Evolutionary conservation across 176 grass and related monocot genomes (phyloP).

Genomic region (Lolium multiflorum): DNA sequence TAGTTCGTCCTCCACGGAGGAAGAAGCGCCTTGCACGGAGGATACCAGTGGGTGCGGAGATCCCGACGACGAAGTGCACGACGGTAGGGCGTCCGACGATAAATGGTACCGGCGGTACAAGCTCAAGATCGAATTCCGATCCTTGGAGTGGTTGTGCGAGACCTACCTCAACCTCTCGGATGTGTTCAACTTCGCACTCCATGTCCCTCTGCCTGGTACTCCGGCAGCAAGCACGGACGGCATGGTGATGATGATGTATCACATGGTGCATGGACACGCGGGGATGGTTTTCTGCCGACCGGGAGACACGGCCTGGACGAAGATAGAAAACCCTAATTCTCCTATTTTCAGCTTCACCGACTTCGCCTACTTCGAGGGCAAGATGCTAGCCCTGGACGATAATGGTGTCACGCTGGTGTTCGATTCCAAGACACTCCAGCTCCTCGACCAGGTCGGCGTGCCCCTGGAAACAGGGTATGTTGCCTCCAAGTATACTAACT

Average conservation of each 20-base stretch:
- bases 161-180: not conserved
- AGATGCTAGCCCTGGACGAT: not conserved
- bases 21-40: not conserved
- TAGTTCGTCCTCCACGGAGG: not conserved
- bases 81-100: not conserved
- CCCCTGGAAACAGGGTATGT: not conserved
- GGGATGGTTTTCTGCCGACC: slow-evolving; percentile 25
- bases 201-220: not conserved
- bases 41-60: too few species aligned
- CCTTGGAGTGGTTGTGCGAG: too few species aligned
- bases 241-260: slow-evolving; percentile 28
- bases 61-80: not conserved
- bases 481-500: not conserved
- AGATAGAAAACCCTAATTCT: not conserved
- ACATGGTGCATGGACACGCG: not conserved
- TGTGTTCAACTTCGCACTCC: not conserved
- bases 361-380: too few species aligned
- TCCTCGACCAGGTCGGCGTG: not conserved
- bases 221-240: not conserved
- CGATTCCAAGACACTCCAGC: not conserved
- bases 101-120: not conserved
- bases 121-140: not conserved
- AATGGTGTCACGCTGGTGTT: not conserved
- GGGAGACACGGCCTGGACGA: slow-evolving; percentile 19
- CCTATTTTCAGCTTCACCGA: not conserved